These are phyloP conservation scores for Xylariaceae sp. DNA, from an alignment of 2,329 filamentous ascomycete genomes.

Conservation along the genomic window DNA sequence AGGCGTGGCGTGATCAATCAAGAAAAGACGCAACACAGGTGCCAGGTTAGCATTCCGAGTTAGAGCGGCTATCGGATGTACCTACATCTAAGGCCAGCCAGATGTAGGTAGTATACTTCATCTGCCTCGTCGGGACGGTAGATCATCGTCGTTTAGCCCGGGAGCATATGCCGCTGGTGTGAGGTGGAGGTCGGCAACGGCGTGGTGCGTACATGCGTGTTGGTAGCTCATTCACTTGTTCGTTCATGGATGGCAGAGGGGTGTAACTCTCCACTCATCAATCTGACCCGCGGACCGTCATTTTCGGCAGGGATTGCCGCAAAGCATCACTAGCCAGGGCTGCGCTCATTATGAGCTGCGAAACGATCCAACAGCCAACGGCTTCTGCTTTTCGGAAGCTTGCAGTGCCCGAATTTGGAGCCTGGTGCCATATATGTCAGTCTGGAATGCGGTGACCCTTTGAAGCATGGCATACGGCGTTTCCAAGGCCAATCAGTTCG, in stretches of 20 bases:
- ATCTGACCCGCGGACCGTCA: constrained; percentile 5
- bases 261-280: not conserved
- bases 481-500: constrained; percentile 9
- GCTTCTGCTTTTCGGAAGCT: not conserved
- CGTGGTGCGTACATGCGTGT: not conserved
- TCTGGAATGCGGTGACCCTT: not conserved
- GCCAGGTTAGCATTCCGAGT: not conserved
- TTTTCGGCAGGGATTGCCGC: constrained; percentile 11
- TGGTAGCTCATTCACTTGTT: not conserved
- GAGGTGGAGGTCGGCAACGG: not conserved
- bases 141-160: not conserved
- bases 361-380: constrained; percentile 15
- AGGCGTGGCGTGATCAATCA: not conserved
- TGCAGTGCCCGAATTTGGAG: not conserved
- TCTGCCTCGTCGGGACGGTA: not conserved
- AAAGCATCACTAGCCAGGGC: constrained; percentile 14
- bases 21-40: not conserved
- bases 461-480: not conserved
- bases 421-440: not conserved
- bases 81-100: not conserved
- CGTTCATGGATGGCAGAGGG: not conserved
- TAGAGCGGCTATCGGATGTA: not conserved
- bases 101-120: not conserved
- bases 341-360: constrained; percentile 7
- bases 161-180: not conserved